These are phyloP conservation scores for Pyrenophora tritici-repentis DNA, from an alignment of 2,329 filamentous ascomycete species.

Conservation along the genomic window DNA sequence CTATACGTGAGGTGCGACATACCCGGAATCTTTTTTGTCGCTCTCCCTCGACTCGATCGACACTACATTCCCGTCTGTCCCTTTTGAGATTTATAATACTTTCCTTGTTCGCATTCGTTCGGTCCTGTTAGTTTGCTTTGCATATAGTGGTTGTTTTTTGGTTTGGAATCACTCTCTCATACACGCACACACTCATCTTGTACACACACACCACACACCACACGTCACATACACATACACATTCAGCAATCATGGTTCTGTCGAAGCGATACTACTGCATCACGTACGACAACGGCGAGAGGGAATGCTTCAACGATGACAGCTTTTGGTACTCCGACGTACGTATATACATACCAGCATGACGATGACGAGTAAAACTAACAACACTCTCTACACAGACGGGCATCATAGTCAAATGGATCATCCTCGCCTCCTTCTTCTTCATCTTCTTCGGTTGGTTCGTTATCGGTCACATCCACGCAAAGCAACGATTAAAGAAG, in stretches of 20 bases:
- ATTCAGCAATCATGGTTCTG: constrained; percentile 28
- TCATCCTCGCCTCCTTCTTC: constrained; percentile 67
- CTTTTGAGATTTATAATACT: background rate
- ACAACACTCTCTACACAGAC: constrained; percentile 50
- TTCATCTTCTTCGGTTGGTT: constrained; percentile 65
- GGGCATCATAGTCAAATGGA: constrained; percentile 72
- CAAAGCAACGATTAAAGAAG: constrained; percentile 67
- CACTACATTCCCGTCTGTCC: background rate
- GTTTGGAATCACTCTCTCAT: background rate
- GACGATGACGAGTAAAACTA: constrained; percentile 1
- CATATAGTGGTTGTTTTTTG: background rate
- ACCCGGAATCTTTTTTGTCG: too few relatives aligned
- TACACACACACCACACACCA: constrained; percentile 1
- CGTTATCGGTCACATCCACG: constrained; percentile 71
- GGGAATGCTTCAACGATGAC: constrained; percentile 37
- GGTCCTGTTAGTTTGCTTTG: background rate
- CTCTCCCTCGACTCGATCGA: background rate
- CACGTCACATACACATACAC: constrained; percentile 2
- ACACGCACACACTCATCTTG: background rate
- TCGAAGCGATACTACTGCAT: constrained; percentile 38
- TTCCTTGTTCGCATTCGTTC: background rate
- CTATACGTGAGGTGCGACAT: too few relatives aligned
- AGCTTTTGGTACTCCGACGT: constrained; percentile 44
- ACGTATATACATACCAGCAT: constrained; percentile 14
- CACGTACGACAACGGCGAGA: constrained; percentile 29